Base-by-base conservation (phyloP, 1,139 yeast genomes). In the Hemisphaericaspora xylanilytica region DNA sequence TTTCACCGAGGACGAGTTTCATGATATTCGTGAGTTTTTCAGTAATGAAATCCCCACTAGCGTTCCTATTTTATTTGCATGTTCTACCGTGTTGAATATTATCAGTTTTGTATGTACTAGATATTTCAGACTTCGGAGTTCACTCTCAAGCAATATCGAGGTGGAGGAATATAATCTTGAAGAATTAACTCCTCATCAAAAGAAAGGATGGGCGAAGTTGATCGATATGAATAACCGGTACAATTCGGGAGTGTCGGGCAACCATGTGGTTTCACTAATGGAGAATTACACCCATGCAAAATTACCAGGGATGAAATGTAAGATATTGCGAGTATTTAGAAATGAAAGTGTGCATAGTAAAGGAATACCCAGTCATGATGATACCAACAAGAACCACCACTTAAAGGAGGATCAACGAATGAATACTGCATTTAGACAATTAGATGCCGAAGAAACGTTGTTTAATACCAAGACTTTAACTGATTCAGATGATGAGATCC, bases 171-270 rank as follows among this genome's bases (percentile, higher is more conserved):
- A 65, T 27, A 65, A 68, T 44, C 50, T 69, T 15, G 35, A 45
- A 7, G 36, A 43, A 12, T 49, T 67, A 26, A 55, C 58, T 9
- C 46, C 44, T 11, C 53, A 54, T 14, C 70, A 68, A 45, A 52
- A 62, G 32, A 50, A 53, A 10, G 73, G 70, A 3, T 68, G 64
- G 58, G 65, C 71, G 6, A 52, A 53, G 32, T 53, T 69, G 16
- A 68, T 69, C 27, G 66, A 66, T 36, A 50, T 52, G 24, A 65
- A 66, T 41, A 51, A 56, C 28, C 55, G 47, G 32, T 46, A 47
- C 33, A 61, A 54, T 42, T 61, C 71, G 2, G 74, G 73, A 2
- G 52, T 69, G 0, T 58, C 67, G 4, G 75, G 75, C 4, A 59
- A 53, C 13, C 55, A 61, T 28, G 71, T 67, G 2, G 44, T 69